These are phyloP conservation scores for Ceratocystis variospora DNA, from an alignment of 2,329 filamentous ascomycete species.

Conservation along the genomic window DNA sequence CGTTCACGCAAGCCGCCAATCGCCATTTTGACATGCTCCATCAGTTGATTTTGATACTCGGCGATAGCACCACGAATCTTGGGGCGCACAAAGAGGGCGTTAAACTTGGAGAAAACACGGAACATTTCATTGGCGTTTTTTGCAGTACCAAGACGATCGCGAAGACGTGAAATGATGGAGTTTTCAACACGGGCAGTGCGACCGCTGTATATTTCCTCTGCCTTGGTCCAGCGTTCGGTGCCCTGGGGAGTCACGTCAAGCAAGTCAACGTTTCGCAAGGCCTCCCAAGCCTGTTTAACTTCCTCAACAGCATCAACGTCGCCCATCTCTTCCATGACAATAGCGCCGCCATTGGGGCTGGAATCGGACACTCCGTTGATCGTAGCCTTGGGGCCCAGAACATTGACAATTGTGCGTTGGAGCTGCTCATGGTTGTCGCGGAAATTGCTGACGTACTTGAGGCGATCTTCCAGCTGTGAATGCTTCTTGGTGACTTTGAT, in stretches of 20 bases:
- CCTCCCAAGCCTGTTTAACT: conserved; percentile 86
- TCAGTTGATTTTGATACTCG: conserved; percentile 94
- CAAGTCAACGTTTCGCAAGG: conserved; percentile 86
- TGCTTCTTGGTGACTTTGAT: conserved; percentile 91
- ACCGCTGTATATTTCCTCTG: conserved; percentile 93
- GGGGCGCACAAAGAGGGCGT: conserved; percentile 93
- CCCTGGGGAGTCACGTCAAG: conserved; percentile 84
- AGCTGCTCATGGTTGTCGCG: conserved; percentile 95
- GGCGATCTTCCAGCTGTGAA: conserved; percentile 71
- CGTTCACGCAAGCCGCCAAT: conserved; percentile 87
- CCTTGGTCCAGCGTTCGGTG: conserved; percentile 81
- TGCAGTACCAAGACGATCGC: conserved; percentile 84
- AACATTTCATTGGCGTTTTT: conserved; percentile 99
- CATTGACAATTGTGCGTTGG: conserved; percentile 88
- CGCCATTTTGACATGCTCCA: conserved; percentile 94
- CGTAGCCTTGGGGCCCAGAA: conserved; percentile 61
- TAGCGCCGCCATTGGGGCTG: conserved; percentile 45
- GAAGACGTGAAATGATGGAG: conserved; percentile 87
- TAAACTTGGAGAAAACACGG: conserved; percentile 98
- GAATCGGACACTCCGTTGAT: conserved; percentile 33
- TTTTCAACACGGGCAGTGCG: conserved; percentile 95
- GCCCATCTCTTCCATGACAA: conserved; percentile 84
- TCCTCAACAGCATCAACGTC: conserved; percentile 96
- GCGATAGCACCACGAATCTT: conserved; percentile 97
- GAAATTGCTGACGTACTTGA: conserved; percentile 91